phyloP scores from a whole-genome alignment of 768 basidiomycete genomes.

The Sporobolomyces phaffii region DNA sequence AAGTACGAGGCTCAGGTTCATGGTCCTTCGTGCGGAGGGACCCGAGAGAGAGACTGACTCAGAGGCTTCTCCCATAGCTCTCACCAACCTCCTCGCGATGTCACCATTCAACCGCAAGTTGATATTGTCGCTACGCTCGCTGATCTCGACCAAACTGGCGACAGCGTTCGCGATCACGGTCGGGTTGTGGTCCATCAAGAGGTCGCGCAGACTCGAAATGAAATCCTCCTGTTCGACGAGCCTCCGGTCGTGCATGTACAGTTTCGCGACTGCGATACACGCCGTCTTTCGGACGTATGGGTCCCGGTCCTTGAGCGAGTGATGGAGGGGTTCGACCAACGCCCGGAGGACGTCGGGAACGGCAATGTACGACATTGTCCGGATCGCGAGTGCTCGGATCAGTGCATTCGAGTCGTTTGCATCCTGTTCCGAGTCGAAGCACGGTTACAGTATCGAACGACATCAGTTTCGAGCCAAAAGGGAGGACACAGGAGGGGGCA shows the following conservation, averaged over 20 bases:
- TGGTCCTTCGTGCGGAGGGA: too few relatives aligned
- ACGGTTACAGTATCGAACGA: background rate
- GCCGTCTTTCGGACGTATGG: slow-evolving; percentile 99
- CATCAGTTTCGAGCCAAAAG: background rate
- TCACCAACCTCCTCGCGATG: slow-evolving; percentile 79
- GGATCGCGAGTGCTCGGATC: slow-evolving; percentile 90
- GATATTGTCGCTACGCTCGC: slow-evolving; percentile 88
- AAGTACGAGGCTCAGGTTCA: too few relatives aligned
- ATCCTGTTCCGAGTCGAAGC: slow-evolving; percentile 60
- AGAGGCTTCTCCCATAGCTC: slow-evolving; percentile 89
- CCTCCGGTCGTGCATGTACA: slow-evolving; percentile 80
- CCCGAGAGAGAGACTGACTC: too few relatives aligned
- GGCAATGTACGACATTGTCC: slow-evolving; percentile 98
- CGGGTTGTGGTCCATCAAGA: slow-evolving; percentile 87
- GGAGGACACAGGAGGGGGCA: background rate
- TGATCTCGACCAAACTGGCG: slow-evolving; percentile 92
- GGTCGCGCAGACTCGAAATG: slow-evolving; percentile 80
- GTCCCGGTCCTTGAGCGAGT: slow-evolving; percentile 86
- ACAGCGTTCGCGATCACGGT: slow-evolving; percentile 97
- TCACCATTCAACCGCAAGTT: slow-evolving; percentile 81
- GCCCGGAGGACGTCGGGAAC: slow-evolving; percentile 75
- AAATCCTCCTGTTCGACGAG: slow-evolving; percentile 84
- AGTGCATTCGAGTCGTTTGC: slow-evolving; percentile 93
- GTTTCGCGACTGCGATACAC: slow-evolving; percentile 92
- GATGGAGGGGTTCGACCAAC: slow-evolving; percentile 80